Evolutionary conservation across 1,284 basidiomycete genomes (phyloP), one percentile per base, ranked within the genome.

Genomic region (Naganishia cerealis): DNA sequence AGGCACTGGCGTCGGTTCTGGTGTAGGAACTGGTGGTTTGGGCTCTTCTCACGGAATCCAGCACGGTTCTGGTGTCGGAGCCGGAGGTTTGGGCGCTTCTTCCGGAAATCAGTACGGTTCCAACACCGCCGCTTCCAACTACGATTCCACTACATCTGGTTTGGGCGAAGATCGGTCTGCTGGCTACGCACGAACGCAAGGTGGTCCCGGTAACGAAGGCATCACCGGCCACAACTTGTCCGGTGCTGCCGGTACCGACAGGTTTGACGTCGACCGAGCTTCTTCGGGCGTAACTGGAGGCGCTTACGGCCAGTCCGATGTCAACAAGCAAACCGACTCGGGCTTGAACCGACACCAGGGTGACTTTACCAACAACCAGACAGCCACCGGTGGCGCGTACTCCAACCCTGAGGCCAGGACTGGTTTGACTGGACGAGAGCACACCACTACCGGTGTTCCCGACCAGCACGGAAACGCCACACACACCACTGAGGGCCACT

Each of bases 341-440:
- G 67, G 67, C 21, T n/a, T 69, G 10, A 43, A 42, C 18, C 67
- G 67, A 69, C 62, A 65, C 55, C 62, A 62, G 13, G 61, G 61
- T 10, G 62, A 65, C 56, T 69, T 69, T 42, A 57, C 46, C 56
- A 59, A 57, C 53, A 62, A 29, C 24, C 58, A 52, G 7, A 67
- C 65, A 26, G 53, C 55, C 36, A 63, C 57, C 6, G 58, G 54
- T 21, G 67, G 67, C 38, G 69, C 61, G 1, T 67, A 65, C 59
- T 21, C 13, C 29, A 67, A 70, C 66, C 26, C 56, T 24, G 55
- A 63, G 15, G 65, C 68, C 40, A 67, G 52, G 65, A 69, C 68
- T 29, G 68, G 65, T 36, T 52, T 69, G 38, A 66, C 68, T 18
- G 68, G 68, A 40, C 68, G 68, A 61, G 68, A 69, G 43, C 62